Percentiles rank a stretch among this genome's conserved stretches.
These are phyloP conservation scores for Pachysandra terminalis DNA, from an alignment of 164 flowering plant species.

Conservation along the genomic window DNA sequence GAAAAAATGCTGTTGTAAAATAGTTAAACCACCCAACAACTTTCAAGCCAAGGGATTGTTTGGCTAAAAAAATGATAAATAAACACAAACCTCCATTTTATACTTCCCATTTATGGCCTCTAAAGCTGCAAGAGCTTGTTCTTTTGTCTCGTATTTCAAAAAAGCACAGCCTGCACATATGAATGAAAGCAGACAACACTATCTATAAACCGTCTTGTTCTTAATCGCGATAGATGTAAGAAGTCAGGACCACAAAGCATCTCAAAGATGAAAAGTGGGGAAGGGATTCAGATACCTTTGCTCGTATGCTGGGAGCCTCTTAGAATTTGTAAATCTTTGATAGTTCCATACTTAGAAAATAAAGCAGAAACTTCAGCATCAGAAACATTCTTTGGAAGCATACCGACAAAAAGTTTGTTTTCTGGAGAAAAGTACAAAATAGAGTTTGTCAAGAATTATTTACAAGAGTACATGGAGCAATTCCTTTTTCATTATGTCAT, in stretches of 20 bases:
- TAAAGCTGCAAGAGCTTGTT: slow-evolving; percentile 88
- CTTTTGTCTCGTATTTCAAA: slow-evolving; percentile 93
- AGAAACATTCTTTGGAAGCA: slow-evolving; percentile 96
- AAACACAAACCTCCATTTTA: slow-evolving; percentile 86
- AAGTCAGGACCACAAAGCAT: neutral
- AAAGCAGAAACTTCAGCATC: slow-evolving; percentile 75
- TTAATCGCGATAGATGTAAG: neutral
- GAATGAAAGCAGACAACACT: slow-evolving; percentile 2
- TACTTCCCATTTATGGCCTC: slow-evolving; percentile 89
- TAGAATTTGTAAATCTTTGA: slow-evolving; percentile 85
- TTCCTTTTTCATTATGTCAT: neutral
- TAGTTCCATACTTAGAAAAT: slow-evolving; percentile 79
- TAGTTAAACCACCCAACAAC: slow-evolving; percentile 1
- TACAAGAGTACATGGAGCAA: neutral
- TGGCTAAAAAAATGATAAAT: neutral
- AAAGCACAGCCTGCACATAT: slow-evolving; percentile 81
- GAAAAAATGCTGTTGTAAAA: slow-evolving; percentile 2
- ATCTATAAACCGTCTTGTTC: neutral
- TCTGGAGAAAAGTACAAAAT: slow-evolving; percentile 38
- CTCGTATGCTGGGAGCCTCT: slow-evolving; percentile 96
- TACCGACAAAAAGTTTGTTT: slow-evolving; percentile 96
- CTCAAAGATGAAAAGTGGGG: neutral
- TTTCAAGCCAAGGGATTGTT: neutral
- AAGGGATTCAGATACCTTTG: slow-evolving; percentile 54
- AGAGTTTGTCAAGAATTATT: neutral